phyloP scores from a whole-genome alignment of 202 grass and related monocot genomes.

The Thinopyrum obtusiflorum region DNA sequence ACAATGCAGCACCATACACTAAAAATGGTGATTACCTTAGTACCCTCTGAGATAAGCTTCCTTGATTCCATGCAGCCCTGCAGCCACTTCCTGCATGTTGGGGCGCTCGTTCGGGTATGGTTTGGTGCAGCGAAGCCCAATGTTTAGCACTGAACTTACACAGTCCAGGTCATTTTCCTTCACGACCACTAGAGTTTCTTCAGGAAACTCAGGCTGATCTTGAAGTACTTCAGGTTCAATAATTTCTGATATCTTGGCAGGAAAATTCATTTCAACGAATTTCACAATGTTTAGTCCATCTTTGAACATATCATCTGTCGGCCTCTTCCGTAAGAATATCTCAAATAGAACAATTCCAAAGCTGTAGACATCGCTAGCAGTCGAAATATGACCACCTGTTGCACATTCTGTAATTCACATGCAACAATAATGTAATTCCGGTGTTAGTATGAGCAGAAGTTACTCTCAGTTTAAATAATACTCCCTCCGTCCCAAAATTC shows the following conservation, averaged over 20 bases:
- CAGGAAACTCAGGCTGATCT: not conserved
- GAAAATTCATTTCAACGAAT: not conserved
- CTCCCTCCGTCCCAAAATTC: no score
- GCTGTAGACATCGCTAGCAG: conserved; percentile 23
- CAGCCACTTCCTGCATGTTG: conserved; percentile 19
- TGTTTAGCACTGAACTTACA: conserved; percentile 1
- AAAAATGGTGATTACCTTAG: conserved; percentile 6
- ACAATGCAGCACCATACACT: not conserved
- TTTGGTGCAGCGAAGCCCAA: conserved; percentile 24
- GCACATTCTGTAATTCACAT: conserved; percentile 11
- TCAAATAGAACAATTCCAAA: conserved; percentile 28
- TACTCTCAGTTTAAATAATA: not conserved
- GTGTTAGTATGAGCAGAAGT: not conserved
- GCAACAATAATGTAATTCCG: not conserved
- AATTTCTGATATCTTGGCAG: conserved; percentile 3
- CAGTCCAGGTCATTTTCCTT: not conserved
- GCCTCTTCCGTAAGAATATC: conserved; percentile 17
- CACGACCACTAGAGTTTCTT: not conserved
- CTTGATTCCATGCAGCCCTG: not conserved
- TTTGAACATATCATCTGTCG: conserved; percentile 10
- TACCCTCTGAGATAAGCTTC: not conserved
- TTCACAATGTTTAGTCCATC: conserved; percentile 15
- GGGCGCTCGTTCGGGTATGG: not conserved
- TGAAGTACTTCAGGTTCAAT: conserved; percentile 11
- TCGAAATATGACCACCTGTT: conserved; percentile 16